A percentile compares a stretch with the other conserved stretches of the same genome.
Evolutionary conservation across 192 early-diverging fungal species (phyloP).

Genomic region (Backusella tuberculispora): DNA sequence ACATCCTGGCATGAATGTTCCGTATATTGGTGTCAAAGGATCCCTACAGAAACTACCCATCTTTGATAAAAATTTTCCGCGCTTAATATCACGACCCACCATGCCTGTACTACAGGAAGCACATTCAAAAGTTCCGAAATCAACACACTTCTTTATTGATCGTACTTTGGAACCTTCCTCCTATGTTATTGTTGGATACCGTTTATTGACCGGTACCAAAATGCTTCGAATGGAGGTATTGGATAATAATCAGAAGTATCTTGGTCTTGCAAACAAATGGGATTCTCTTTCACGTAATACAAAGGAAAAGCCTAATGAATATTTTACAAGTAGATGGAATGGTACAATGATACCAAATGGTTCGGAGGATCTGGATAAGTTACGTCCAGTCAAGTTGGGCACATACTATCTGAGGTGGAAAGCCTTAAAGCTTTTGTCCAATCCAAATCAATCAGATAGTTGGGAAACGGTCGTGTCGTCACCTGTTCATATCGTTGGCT

Average conservation of each 20-base stretch:
- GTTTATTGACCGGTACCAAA: conserved; percentile 34
- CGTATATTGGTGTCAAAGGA: conserved; percentile 53
- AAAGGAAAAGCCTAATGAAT: background rate
- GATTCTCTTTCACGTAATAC: conserved; percentile 31
- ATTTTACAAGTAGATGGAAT: conserved; percentile 26
- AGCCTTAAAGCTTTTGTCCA: conserved; percentile 35
- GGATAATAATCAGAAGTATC: conserved; percentile 10
- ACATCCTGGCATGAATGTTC: conserved; percentile 38
- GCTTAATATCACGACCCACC: background rate
- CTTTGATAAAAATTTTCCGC: conserved; percentile 38
- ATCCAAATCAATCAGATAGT: conserved; percentile 21
- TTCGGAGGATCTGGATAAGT: background rate
- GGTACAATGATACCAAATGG: conserved; percentile 20
- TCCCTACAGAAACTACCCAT: conserved; percentile 48
- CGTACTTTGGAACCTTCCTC: background rate
- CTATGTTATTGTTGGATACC: conserved; percentile 7
- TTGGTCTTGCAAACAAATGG: conserved; percentile 14
- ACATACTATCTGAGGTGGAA: conserved; percentile 30
- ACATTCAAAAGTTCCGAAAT: background rate
- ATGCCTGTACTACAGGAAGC: background rate
- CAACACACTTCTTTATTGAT: conserved; percentile 9
- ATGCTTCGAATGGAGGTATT: conserved; percentile 23
- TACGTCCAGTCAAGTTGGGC: conserved; percentile 9
- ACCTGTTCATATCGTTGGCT: background rate
- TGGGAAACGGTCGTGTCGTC: conserved; percentile 25